Evolutionary conservation across 108 stramenopile species (phyloP).

Genomic region (Cyclostephanos tholiformis): DNA sequence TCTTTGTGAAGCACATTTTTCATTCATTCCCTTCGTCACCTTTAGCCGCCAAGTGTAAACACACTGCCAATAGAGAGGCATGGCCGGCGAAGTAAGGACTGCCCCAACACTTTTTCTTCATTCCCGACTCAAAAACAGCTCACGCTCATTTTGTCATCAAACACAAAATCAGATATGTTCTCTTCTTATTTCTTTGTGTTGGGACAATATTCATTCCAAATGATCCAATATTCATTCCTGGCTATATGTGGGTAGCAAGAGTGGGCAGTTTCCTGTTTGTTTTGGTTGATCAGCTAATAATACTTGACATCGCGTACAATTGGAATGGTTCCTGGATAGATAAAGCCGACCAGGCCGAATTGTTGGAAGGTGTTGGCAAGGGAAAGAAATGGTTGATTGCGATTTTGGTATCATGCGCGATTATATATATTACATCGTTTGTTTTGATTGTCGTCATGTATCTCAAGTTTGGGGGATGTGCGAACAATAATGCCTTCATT

Average conservation of each 20-base stretch:
- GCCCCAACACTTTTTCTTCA: background rate
- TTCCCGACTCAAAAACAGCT: background rate
- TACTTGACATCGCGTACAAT: conserved; percentile 87
- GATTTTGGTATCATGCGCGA: conserved; percentile 68
- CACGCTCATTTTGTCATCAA: background rate
- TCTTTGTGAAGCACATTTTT: background rate
- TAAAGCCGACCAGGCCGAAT: conserved; percentile 70
- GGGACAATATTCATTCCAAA: conserved; percentile 79
- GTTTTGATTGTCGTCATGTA: conserved; percentile 78
- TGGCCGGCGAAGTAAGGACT: conserved; percentile 76
- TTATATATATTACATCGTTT: conserved; percentile 70
- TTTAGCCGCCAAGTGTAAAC: conserved; percentile 56
- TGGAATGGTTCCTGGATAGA: conserved; percentile 89
- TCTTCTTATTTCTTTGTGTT: conserved; percentile 67
- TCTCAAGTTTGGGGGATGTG: conserved; percentile 81
- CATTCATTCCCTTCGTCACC: background rate
- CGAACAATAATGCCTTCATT: conserved; percentile 79
- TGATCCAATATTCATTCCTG: conserved; percentile 67
- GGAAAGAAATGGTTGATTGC: conserved; percentile 84
- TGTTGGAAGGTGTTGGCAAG: conserved; percentile 61
- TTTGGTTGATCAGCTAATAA: conserved; percentile 77
- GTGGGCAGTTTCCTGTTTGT: conserved; percentile 77
- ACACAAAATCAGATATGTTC: conserved; percentile 52
- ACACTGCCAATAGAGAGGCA: conserved; percentile 76
- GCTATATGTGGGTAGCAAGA: conserved; percentile 74